Conservation (phyloP, 305 asterid species). For the Rubia tinctorum region DNA sequence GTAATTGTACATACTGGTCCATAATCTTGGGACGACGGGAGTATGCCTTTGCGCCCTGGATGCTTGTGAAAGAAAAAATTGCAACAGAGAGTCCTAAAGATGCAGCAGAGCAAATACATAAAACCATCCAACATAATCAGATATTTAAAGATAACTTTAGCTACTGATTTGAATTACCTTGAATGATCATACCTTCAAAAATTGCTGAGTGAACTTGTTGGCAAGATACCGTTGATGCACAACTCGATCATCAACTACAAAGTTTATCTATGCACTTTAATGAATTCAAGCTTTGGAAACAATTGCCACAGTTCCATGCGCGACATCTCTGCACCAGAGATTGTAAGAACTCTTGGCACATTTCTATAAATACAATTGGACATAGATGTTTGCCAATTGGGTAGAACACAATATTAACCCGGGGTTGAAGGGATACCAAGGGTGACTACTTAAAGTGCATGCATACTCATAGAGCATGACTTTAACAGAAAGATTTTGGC, state of each 20-base stretch:
- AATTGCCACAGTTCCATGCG: slow-evolving; percentile 61
- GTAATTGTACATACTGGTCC: too few species aligned
- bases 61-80: too few species aligned
- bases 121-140: too few species aligned
- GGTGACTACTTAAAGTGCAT: background rate
- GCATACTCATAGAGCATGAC: background rate
- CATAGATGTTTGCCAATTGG: background rate
- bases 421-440: background rate
- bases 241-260: background rate
- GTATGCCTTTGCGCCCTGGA: too few species aligned
- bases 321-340: slow-evolving; percentile 54
- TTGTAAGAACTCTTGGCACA: background rate
- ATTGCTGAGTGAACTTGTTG: background rate
- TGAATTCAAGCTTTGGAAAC: slow-evolving; percentile 73
- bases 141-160: too few species aligned
- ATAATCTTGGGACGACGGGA: too few species aligned
- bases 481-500: background rate
- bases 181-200: too few species aligned
- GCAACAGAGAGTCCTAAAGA: too few species aligned
- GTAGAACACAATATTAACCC: background rate
- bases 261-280: slow-evolving; percentile 79
- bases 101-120: too few species aligned
- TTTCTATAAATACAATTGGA: background rate
- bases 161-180: too few species aligned
- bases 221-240: background rate